Percentiles rank a stretch among this genome's conserved stretches.
phyloP scores from a whole-genome alignment of 768 basidiomycete genomes.

The Leccinum obscurum region DNA sequence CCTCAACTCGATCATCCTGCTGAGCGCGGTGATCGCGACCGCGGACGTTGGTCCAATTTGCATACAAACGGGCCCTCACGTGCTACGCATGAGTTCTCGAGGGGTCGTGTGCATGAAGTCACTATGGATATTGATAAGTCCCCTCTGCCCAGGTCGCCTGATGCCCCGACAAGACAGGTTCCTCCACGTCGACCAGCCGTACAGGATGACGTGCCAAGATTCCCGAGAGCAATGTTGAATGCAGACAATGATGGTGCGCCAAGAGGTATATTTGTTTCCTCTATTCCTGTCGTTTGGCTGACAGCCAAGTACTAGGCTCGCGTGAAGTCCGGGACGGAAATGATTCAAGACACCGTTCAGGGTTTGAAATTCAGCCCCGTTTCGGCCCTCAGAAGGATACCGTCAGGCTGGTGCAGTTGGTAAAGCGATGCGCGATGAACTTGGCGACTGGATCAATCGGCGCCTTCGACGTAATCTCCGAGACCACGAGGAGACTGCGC shows the following conservation, averaged over 20 bases:
- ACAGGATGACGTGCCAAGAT: conserved; percentile 33
- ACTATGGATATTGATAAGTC: conserved; percentile 31
- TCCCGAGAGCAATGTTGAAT: conserved; percentile 39
- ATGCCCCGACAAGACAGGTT: conserved; percentile 18
- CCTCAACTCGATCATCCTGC: conserved; percentile 4
- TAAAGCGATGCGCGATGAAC: too few species aligned
- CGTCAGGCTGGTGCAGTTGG: too few species aligned
- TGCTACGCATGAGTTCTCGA: conserved; percentile 20
- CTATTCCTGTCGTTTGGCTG: neutral
- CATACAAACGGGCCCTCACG: conserved; percentile 13
- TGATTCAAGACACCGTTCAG: conserved; percentile 21
- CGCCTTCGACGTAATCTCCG: too few species aligned
- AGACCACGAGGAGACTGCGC: too few species aligned
- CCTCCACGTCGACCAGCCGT: conserved; percentile 18
- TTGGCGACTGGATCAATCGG: too few species aligned
- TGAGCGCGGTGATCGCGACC: conserved; percentile 20
- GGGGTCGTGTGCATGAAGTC: conserved; percentile 22
- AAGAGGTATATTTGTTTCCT: conserved; percentile 12
- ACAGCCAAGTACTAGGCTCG: conserved; percentile 3
- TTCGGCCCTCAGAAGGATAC: conserved; percentile 12
- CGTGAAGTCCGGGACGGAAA: conserved; percentile 23
- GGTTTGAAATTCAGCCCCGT: conserved; percentile 18
- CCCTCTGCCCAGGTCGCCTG: conserved; percentile 21
- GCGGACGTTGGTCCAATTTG: conserved; percentile 17
- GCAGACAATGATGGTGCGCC: conserved; percentile 19